phyloP scores from a whole-genome alignment of 176 grass and related monocot genomes.

The Rhynchospora pubera region DNA sequence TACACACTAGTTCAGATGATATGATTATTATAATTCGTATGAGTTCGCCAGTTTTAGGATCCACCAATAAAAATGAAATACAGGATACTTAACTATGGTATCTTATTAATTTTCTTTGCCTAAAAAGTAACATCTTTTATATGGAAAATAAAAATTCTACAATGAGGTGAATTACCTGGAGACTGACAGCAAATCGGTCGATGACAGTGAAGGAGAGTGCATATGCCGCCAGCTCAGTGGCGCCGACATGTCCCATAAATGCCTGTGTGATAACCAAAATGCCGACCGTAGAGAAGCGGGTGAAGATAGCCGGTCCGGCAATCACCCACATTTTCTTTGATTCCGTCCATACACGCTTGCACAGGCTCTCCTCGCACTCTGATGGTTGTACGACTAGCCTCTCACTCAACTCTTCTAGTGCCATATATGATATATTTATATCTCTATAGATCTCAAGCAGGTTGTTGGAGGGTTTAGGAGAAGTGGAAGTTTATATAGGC shows the following conservation, averaged over 20 bases:
- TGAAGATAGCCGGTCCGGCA: slow-evolving; percentile 59
- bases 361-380: slow-evolving; percentile 18
- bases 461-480: not conserved
- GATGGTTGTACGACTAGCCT: not conserved
- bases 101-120: not conserved
- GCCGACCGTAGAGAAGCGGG: slow-evolving; percentile 53
- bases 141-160: not conserved
- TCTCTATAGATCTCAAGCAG: not conserved
- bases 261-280: slow-evolving; percentile 78
- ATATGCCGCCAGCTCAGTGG: slow-evolving; percentile 72
- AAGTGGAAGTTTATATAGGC: not conserved
- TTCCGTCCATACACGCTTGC: slow-evolving; percentile 38
- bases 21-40: no score
- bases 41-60: no score
- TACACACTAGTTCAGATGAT: no score
- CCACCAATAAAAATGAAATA: not conserved
- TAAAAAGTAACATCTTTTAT: not conserved
- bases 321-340: slow-evolving; percentile 77
- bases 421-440: slow-evolving; percentile 3
- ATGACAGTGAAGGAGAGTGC: slow-evolving; percentile 67
- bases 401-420: not conserved
- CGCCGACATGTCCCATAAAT: slow-evolving; percentile 63
- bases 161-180: slow-evolving; percentile 31
- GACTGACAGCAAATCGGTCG: slow-evolving; percentile 47
- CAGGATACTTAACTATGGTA: no score